phyloP scores from a whole-genome alignment of 192 early-diverging fungal species.

The Entomortierella chlamydospora region DNA sequence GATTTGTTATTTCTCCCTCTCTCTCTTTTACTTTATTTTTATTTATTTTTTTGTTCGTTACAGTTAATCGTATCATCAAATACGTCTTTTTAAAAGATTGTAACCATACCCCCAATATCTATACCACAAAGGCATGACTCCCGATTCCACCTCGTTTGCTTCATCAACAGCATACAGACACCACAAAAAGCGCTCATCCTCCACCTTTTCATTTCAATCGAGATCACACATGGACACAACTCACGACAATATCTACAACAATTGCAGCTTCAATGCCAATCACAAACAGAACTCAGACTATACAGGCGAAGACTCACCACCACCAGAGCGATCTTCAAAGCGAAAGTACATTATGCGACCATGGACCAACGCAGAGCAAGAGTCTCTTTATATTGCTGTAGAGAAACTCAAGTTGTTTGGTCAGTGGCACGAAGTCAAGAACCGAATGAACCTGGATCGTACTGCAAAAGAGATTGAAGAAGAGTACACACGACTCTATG shows the following conservation, averaged over 20 bases:
- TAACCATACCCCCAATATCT: background rate
- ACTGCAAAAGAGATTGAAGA: conserved; percentile 29
- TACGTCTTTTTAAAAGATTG: background rate
- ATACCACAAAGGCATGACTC: background rate
- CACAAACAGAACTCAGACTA: background rate
- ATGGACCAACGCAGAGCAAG: conserved; percentile 49
- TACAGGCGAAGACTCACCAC: background rate
- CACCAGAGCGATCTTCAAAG: background rate
- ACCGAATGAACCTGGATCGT: conserved; percentile 34
- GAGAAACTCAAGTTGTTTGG: conserved; percentile 35
- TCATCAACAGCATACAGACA: conserved; percentile 8
- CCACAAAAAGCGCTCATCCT: conserved; percentile 30
- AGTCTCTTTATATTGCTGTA: conserved; percentile 42
- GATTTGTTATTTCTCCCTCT: too few species aligned
- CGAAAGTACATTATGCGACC: conserved; percentile 7
- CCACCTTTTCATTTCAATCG: conserved; percentile 16
- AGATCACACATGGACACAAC: conserved; percentile 1
- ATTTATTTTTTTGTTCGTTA: background rate
- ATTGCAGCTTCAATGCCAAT: background rate
- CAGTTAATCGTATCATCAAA: background rate
- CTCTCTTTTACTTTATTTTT: background rate
- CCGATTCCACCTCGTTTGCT: background rate
- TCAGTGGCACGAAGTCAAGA: conserved; percentile 22
- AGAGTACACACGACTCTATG: conserved; percentile 45
- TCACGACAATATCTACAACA: background rate